Evolutionary conservation across 148 eudicot species (phyloP).

Genomic region (Hydrangea macrophylla): DNA sequence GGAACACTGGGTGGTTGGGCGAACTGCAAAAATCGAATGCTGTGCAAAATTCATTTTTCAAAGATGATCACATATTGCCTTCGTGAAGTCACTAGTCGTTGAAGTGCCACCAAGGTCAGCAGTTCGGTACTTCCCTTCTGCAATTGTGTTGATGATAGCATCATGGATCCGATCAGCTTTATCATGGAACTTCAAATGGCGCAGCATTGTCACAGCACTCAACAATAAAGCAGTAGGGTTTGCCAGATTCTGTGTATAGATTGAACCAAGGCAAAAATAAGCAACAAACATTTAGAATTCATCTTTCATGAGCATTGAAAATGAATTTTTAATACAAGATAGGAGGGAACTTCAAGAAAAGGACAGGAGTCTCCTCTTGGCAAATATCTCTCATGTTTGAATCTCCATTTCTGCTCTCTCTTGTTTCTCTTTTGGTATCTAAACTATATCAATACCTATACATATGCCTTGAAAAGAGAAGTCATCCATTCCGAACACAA

Average conservation of each 20-base stretch:
- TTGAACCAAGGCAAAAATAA: neutral
- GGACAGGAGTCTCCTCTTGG: too few species aligned
- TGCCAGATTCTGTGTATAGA: constrained; percentile 64
- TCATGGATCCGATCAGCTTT: constrained; percentile 81
- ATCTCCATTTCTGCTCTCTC: too few species aligned
- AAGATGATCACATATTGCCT: constrained; percentile 78
- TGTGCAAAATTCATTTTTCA: constrained; percentile 23
- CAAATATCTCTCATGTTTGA: too few species aligned
- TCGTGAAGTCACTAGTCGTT: constrained; percentile 75
- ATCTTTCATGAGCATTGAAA: too few species aligned
- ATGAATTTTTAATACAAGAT: too few species aligned
- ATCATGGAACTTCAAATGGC: constrained; percentile 75
- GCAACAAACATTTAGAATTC: neutral
- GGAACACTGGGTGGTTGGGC: constrained; percentile 12
- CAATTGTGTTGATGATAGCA: constrained; percentile 75
- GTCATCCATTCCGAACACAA: too few species aligned
- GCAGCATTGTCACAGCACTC: constrained; percentile 84
- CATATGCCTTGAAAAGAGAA: too few species aligned
- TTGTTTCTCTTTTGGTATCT: too few species aligned
- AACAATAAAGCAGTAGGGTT: constrained; percentile 93
- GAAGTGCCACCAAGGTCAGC: constrained; percentile 83
- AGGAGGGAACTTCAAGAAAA: too few species aligned
- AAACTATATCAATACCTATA: too few species aligned
- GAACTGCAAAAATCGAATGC: constrained; percentile 1
- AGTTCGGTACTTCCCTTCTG: constrained; percentile 88